Conservation (phyloP, 148 eudicot species). For the Fagopyrum homotropicum region DNA sequence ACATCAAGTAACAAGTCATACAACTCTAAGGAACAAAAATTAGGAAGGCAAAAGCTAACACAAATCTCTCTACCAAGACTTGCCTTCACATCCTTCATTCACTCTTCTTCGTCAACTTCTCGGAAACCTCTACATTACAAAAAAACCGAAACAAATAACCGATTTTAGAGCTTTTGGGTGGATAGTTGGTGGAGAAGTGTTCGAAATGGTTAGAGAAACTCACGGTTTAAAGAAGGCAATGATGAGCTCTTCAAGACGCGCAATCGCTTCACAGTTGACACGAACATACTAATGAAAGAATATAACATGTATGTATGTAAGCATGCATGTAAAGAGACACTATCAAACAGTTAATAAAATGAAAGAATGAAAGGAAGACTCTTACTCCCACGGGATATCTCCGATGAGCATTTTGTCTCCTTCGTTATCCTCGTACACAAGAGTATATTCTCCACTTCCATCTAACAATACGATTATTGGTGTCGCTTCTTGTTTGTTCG, state of each 20-base stretch:
- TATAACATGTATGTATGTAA: not conserved
- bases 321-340: not conserved
- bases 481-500: slow-evolving; percentile 36
- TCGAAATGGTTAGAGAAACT: slow-evolving; percentile 23
- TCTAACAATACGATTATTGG: slow-evolving; percentile 55
- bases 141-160: not conserved
- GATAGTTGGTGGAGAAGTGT: not conserved
- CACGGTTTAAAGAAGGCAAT: slow-evolving; percentile 47
- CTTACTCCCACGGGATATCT: slow-evolving; percentile 99
- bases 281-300: slow-evolving; percentile 67
- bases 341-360: not conserved
- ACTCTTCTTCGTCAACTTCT: slow-evolving; percentile 1
- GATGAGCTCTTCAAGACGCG: slow-evolving; percentile 83
- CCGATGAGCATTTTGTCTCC: slow-evolving; percentile 99
- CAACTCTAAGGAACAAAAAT: not conserved
- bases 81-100: not conserved
- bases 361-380: slow-evolving; percentile 19
- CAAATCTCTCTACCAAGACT: not conserved
- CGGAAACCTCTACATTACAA: not conserved
- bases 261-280: slow-evolving; percentile 79
- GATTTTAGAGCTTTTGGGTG: not conserved
- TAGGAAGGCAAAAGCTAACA: not conserved
- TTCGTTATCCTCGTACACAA: slow-evolving; percentile 93
- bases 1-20: not conserved
- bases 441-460: slow-evolving; percentile 86